These are phyloP conservation scores for Circinella minor DNA, from an alignment of 371 early-diverging fungal genomes.

Conservation along the genomic window DNA sequence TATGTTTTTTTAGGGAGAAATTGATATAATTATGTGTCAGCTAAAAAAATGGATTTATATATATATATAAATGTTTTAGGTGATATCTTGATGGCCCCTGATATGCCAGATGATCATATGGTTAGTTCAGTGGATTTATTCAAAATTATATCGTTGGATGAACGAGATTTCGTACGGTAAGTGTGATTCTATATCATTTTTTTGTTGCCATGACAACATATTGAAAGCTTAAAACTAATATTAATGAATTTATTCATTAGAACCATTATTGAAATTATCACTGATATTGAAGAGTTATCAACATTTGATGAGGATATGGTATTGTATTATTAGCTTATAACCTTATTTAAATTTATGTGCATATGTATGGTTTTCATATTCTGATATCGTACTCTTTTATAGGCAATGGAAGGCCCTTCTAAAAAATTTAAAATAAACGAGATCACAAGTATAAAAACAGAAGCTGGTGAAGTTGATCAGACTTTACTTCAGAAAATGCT, in stretches of 20 bases:
- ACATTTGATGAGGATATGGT: slow-evolving; percentile 19
- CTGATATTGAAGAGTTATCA: slow-evolving; percentile 35
- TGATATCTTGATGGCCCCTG: slow-evolving; percentile 71
- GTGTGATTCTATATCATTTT: neutral
- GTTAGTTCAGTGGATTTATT: slow-evolving; percentile 74
- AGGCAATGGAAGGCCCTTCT: neutral
- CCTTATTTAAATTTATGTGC: neutral
- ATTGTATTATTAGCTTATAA: neutral
- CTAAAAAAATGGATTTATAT: neutral
- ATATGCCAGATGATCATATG: slow-evolving; percentile 75
- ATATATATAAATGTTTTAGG: slow-evolving; percentile 32
- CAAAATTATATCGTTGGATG: slow-evolving; percentile 74
- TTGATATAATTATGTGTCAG: neutral
- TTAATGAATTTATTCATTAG: slow-evolving; percentile 13
- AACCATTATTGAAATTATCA: slow-evolving; percentile 80
- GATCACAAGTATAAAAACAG: slow-evolving; percentile 23
- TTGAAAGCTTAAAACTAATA: neutral
- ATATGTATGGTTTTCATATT: neutral
- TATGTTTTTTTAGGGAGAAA: neutral
- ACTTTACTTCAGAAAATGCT: slow-evolving; percentile 47
- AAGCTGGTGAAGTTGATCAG: slow-evolving; percentile 38
- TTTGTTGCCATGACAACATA: neutral
- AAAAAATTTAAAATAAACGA: slow-evolving; percentile 25
- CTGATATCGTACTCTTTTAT: neutral
- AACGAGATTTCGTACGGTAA: slow-evolving; percentile 85